These are phyloP conservation scores for Viola odorata DNA, from an alignment of 345 rosid species.

Conservation along the genomic window DNA sequence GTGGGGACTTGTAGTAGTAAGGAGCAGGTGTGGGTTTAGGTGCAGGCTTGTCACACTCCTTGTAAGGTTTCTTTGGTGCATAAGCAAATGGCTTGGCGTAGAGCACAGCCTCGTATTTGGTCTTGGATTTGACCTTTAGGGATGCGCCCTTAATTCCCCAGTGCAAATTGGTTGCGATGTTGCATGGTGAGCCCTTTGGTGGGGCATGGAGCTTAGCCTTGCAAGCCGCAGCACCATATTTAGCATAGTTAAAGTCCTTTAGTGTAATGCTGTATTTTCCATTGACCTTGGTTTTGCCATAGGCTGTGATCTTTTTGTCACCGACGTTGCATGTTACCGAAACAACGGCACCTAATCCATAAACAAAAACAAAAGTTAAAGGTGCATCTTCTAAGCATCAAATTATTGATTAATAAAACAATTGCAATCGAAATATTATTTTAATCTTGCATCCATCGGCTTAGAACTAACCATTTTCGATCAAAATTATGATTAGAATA, in stretches of 20 bases:
- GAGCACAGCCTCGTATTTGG: conserved; percentile 17
- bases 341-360: conserved; percentile 22
- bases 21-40: conserved; percentile 15
- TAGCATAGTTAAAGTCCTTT: conserved; percentile 17
- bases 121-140: conserved; percentile 22
- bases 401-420: neutral
- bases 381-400: neutral
- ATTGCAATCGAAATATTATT: neutral
- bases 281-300: conserved; percentile 26
- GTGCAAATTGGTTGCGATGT: conserved; percentile 20
- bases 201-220: conserved; percentile 29
- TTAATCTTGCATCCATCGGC: no score
- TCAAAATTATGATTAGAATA: no score
- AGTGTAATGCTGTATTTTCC: conserved; percentile 24
- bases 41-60: conserved; percentile 19
- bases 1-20: conserved; percentile 23
- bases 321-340: conserved; percentile 26
- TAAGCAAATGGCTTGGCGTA: conserved; percentile 28
- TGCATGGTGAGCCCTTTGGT: conserved; percentile 21
- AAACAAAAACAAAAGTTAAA: neutral
- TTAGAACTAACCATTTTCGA: no score
- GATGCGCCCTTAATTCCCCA: conserved; percentile 20
- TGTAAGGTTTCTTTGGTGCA: conserved; percentile 22
- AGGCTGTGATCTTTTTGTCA: conserved; percentile 20
- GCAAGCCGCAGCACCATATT: conserved; percentile 29